Base-by-base conservation (phyloP, 208 protist species). In the Leishmania mexicana region DNA sequence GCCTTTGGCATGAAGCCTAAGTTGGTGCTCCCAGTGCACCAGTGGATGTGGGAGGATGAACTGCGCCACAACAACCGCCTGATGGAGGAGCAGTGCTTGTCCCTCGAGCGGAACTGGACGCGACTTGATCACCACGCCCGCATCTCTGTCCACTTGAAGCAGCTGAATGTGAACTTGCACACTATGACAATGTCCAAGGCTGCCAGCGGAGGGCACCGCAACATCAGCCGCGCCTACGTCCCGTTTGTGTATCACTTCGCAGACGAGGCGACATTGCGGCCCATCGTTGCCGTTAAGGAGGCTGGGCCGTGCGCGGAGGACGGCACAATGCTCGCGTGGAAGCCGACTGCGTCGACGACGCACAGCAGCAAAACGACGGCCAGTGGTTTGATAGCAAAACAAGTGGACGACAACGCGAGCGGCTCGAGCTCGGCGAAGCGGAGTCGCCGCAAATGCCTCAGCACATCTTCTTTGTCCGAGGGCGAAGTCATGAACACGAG, bases 11-110 rank as follows among this genome's bases (percentile, higher is more conserved):
- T 90, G 40, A 92, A 91, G 79, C 91, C 93, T 6, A 94, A 96
- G 79, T 79, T 89, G 35, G 80, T 95, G 57, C 77, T 98, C n/a
- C 90, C 95, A 1, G 95, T 98, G 24, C 93, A 96, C 82, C 85
- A 93, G 84, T 98, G 95, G 95, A 84, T 87, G 62, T 98, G 95
- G 93, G 95, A 98, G 83, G 95, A 98, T 79, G 95, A 98, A 79
- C 85, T 96, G 78, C 90, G 92, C 7, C 92, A 98, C 81, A 73
- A 79, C n/a, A 95, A 93, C 74, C 64, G 78, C 7, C 88, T 96
- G 28, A 78, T 82, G 60, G 92, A 96, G 78, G 92, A 96, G 81
- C 89, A 92, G 80, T 96, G 93, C 80, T 85, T 94, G 21, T 68
- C 83, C 15, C 86, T 98, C 17, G 93, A 98, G 65, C 89, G 81